Conservation (phyloP, 2,329 filamentous ascomycete species). For the Aspergillus carbonarius region DNA sequence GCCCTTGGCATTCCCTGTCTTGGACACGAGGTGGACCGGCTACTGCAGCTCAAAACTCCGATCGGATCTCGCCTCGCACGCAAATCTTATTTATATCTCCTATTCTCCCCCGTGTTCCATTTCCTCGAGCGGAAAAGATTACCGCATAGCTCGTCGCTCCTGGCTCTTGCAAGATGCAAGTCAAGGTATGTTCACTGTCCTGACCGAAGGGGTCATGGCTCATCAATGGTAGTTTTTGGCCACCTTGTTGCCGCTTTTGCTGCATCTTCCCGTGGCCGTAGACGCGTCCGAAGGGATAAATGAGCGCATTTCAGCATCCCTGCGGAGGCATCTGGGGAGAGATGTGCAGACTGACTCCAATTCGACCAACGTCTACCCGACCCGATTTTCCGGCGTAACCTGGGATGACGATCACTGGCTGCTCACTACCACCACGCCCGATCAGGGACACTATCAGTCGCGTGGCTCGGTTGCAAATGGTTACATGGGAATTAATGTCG, state of each 20-base stretch:
- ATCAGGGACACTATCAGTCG: slow-evolving; percentile 60
- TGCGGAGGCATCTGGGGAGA: slow-evolving; percentile 21
- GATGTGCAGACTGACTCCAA: slow-evolving; percentile 7
- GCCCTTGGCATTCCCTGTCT: slow-evolving; percentile 7
- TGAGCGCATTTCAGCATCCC: slow-evolving; percentile 20
- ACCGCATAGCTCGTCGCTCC: neutral
- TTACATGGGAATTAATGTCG: slow-evolving; percentile 64
- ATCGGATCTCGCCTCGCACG: neutral
- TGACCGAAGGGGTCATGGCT: neutral
- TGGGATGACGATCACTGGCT: slow-evolving; percentile 62
- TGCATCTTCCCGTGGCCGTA: slow-evolving; percentile 7
- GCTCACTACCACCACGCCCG: slow-evolving; percentile 53
- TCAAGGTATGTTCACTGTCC: slow-evolving; percentile 7
- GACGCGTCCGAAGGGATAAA: neutral
- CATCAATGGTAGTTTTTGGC: slow-evolving; percentile 5
- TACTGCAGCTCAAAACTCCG: slow-evolving; percentile 2
- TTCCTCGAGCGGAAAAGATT: neutral
- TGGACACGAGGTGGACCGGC: slow-evolving; percentile 7
- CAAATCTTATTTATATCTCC: slow-evolving; percentile 1
- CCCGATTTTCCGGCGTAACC: slow-evolving; percentile 53
- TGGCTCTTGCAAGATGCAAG: slow-evolving; percentile 17
- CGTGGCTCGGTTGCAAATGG: slow-evolving; percentile 63
- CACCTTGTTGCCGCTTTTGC: slow-evolving; percentile 9
- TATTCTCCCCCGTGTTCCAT: neutral
- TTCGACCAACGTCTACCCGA: slow-evolving; percentile 43